Base-by-base conservation (phyloP, 495 filamentous ascomycete species). In the Aspergillus incahuasiensis region DNA sequence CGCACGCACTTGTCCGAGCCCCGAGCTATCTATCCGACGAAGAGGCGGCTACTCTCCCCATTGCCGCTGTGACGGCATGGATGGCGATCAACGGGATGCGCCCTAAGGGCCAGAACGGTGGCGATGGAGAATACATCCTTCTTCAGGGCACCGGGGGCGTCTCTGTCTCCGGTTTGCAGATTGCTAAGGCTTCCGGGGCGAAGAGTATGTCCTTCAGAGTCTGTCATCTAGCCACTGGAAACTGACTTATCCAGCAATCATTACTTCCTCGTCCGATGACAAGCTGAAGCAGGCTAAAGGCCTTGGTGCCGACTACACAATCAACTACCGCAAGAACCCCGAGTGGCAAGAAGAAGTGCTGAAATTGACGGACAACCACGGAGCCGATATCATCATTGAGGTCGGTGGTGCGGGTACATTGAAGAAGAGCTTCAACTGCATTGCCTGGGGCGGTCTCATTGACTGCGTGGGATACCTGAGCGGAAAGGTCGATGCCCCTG, bases 131-230 rank as follows among this genome's bases (percentile, higher is more conserved):
- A 45, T 78, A 69, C 44, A 81, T 95, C 1, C 68, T 95, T 20
- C 82, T 87, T 7, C 87, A 91, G 61, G 90, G 90, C 1, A 92
- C 88, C 0, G 89, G 90, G 1, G 89, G 90, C 45, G 89, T 95
- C 20, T 82, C 81, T 35, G 78, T 92, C 28, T 88, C 91, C 54
- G 87, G 82, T 13, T 62, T 92, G 51, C 86, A 86, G 75, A 92
- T 92, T 63, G 89, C 86, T 18, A 92, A 91, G 69, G 88, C 89
- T 6, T 82, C 85, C 5, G 89, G 90, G 6, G 89, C 88, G 0
- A 83, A 73, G 52, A 72, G 79, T 81, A 50, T 21, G 63, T 63
- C 11, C 12, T 25, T 22, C 24, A 11, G 24, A 16, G 0, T 18
- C 15, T 39, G 18, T 45, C 34, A n/a, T 24, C 5, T 11, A 28